Evolutionary conservation across 2,329 filamentous ascomycete genomes (phyloP).

Genomic region (Aspergillus texensis): DNA sequence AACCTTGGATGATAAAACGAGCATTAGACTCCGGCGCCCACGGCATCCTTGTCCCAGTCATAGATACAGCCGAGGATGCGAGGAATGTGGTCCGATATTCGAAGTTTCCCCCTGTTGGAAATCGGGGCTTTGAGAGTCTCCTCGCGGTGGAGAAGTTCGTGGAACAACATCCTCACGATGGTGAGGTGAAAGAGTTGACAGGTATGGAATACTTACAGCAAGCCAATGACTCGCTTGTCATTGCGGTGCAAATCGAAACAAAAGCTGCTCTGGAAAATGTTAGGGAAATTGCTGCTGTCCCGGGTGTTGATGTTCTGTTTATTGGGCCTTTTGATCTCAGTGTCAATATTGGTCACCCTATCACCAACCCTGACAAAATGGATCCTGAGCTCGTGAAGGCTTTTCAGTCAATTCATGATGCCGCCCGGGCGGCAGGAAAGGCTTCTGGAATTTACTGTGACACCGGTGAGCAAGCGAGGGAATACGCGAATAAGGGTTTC

Average conservation of each 20-base stretch:
- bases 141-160: slow-evolving; percentile 5
- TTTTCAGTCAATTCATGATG: neutral
- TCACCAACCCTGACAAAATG: neutral
- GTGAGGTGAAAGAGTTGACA: neutral
- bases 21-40: slow-evolving; percentile 33
- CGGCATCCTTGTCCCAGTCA: slow-evolving; percentile 28
- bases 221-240: slow-evolving; percentile 45
- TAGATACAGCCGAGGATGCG: slow-evolving; percentile 35
- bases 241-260: slow-evolving; percentile 37
- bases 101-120: slow-evolving; percentile 17
- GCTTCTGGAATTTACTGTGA: slow-evolving; percentile 1
- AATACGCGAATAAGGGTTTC: neutral
- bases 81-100: slow-evolving; percentile 15
- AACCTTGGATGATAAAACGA: slow-evolving; percentile 29
- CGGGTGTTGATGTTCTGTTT: slow-evolving; percentile 54
- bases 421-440: neutral
- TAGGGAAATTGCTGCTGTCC: slow-evolving; percentile 52
- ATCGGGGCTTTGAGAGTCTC: neutral
- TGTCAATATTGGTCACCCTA: slow-evolving; percentile 6
- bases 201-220: slow-evolving; percentile 51
- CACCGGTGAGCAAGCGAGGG: neutral
- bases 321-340: slow-evolving; percentile 56
- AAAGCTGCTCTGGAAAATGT: slow-evolving; percentile 36
- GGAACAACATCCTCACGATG: neutral
- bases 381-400: neutral